A percentile compares a stretch with the other conserved stretches of the same genome.
Conservation (phyloP, 179 eudicot genomes). For the Corrigiola litoralis region DNA sequence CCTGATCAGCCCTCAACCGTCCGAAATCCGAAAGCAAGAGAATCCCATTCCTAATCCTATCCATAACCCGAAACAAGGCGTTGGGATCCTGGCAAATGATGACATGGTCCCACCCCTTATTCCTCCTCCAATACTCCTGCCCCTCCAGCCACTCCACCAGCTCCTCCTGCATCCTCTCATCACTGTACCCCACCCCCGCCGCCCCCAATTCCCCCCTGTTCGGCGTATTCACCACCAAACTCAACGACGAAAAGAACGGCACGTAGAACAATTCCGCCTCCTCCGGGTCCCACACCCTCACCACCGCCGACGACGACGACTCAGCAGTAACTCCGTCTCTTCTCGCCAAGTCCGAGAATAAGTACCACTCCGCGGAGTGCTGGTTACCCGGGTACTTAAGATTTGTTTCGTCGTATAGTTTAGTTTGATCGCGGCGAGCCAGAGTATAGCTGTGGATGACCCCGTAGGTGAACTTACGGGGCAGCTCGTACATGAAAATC, state of each 20-base stretch:
- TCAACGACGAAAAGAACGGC: constrained; percentile 87
- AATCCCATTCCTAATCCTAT: constrained; percentile 70
- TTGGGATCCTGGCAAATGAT: constrained; percentile 92
- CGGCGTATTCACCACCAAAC: constrained; percentile 63
- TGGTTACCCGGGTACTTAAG: constrained; percentile 86
- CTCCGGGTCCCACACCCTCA: constrained; percentile 69
- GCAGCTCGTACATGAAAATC: constrained; percentile 75
- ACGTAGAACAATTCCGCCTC: constrained; percentile 87
- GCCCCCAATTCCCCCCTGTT: constrained; percentile 3
- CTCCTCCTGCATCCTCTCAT: constrained; percentile 81
- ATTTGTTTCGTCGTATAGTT: constrained; percentile 24
- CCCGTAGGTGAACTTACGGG: constrained; percentile 71
- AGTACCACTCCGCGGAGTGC: constrained; percentile 87
- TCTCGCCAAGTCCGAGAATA: constrained; percentile 47
- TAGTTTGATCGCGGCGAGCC: constrained; percentile 37
- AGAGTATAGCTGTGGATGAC: constrained; percentile 74
- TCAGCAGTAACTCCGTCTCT: constrained; percentile 28
- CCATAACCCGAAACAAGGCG: constrained; percentile 73
- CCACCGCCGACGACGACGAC: constrained; percentile 28
- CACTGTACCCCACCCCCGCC: constrained; percentile 35
- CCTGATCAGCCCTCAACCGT: constrained; percentile 63
- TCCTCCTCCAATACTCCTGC: constrained; percentile 80
- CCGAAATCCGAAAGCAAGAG: constrained; percentile 93
- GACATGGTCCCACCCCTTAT: constrained; percentile 94
- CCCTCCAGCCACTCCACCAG: constrained; percentile 80